phyloP scores from a whole-genome alignment of 2,329 filamentous ascomycete genomes.

The Hypomyces perniciosus region DNA sequence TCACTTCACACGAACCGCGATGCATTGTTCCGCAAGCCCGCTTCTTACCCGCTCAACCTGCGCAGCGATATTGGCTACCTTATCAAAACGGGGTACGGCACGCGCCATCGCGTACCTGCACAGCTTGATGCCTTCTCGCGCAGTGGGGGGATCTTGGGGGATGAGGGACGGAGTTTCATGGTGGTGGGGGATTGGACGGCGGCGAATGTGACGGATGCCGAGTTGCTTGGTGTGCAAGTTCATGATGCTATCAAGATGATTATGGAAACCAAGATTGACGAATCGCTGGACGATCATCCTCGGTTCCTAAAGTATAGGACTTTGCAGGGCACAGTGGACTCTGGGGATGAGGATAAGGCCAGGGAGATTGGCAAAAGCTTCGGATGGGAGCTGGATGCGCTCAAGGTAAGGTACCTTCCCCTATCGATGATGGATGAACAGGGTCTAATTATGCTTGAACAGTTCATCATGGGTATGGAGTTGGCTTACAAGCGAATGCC shows the following conservation, averaged over 20 bases:
- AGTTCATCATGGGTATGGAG: slow-evolving; percentile 52
- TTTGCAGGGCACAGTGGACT: slow-evolving; percentile 33
- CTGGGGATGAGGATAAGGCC: slow-evolving; percentile 33
- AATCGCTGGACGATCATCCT: slow-evolving; percentile 22
- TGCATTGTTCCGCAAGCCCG: slow-evolving; percentile 35
- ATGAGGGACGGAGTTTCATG: slow-evolving; percentile 37
- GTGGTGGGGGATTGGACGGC: slow-evolving; percentile 47
- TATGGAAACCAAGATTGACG: slow-evolving; percentile 25
- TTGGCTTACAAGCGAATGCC: slow-evolving; percentile 45
- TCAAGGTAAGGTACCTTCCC: slow-evolving; percentile 34
- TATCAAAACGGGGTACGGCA: slow-evolving; percentile 52
- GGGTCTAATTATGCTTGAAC: not conserved
- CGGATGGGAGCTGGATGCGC: slow-evolving; percentile 45
- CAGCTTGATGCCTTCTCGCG: slow-evolving; percentile 39
- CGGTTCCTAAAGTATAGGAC: slow-evolving; percentile 36
- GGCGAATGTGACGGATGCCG: slow-evolving; percentile 26
- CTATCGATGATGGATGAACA: slow-evolving; percentile 4
- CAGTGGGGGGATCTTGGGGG: slow-evolving; percentile 27
- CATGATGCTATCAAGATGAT: slow-evolving; percentile 37
- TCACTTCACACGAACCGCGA: slow-evolving; percentile 30
- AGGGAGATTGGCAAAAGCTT: slow-evolving; percentile 31
- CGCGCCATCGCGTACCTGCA: slow-evolving; percentile 40
- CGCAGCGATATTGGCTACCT: slow-evolving; percentile 44
- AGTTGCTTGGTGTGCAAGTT: slow-evolving; percentile 29
- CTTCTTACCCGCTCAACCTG: slow-evolving; percentile 39